Evolutionary conservation across 768 basidiomycete genomes (phyloP).

Genomic region (Mycena filopes): DNA sequence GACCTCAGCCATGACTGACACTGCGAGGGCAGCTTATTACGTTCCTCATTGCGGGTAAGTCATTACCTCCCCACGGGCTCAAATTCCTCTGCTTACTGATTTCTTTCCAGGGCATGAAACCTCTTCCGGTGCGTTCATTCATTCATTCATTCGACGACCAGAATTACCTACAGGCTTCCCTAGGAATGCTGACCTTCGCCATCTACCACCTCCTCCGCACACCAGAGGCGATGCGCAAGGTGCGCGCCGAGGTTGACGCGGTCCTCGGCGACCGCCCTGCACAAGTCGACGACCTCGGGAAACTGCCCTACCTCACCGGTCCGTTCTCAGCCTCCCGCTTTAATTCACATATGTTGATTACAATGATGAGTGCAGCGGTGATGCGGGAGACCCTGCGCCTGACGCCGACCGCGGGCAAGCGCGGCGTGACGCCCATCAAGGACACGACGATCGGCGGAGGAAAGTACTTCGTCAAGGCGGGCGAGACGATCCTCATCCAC

Average conservation of each 20-base stretch:
- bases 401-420: constrained; percentile 48
- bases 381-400: constrained; percentile 54
- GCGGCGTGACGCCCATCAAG: constrained; percentile 46
- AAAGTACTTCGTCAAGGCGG: constrained; percentile 51
- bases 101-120: constrained; percentile 37
- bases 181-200: constrained; percentile 53
- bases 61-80: too few relatives aligned
- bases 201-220: constrained; percentile 55
- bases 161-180: constrained; percentile 35
- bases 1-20: too few relatives aligned
- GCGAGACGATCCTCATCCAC: constrained; percentile 40
- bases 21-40: constrained; percentile 48
- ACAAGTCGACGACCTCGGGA: constrained; percentile 49
- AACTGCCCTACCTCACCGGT: constrained; percentile 55
- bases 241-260: constrained; percentile 59
- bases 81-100: not conserved
- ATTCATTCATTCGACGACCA: not conserved
- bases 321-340: not conserved
- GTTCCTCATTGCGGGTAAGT: constrained; percentile 58
- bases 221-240: constrained; percentile 53
- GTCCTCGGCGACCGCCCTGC: constrained; percentile 52
- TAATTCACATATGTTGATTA: not conserved
- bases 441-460: constrained; percentile 51
- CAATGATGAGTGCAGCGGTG: constrained; percentile 40
- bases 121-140: constrained; percentile 30